Base-by-base conservation (phyloP, 1,284 basidiomycete genomes). In the Marasmius oreades region DNA sequence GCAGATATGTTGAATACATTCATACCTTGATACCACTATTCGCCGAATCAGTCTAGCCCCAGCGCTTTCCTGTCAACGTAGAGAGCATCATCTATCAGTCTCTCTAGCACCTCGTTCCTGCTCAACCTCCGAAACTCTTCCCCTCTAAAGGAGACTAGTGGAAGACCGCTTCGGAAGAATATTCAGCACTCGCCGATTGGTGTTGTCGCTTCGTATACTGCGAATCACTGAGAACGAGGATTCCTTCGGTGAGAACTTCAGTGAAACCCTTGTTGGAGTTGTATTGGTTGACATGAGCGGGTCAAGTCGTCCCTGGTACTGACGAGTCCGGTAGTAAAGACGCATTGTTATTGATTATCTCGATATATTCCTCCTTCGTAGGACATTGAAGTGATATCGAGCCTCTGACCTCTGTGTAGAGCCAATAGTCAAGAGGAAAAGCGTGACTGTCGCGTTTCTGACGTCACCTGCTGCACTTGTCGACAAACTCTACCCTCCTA, bases 271-370 rank as follows among this genome's bases (percentile, higher is more conserved):
- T 98, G 73, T 95, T 94, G 31, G 84, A 79, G 1, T 87, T 80
- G 66, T 98, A 98, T 89, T 95, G 63, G 1, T 16, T 36, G 24
- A 43, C n/a, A 26, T 47, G 2, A 24, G 26, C 26, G 45, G 16
- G 20, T 10, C 18, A 47, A 47, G 11, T 23, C 14, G 18, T n/a
- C n/a, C n/a, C n/a, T n/a, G n/a, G 28, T 69, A 61, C 14, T 37
- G 31, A 28, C 23, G n/a, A n/a, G n/a, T n/a, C 31, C 18, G 52
- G 62, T 14, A 18, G 1, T 18, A 36, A 22, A 23, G n/a, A 80
- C 86, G 63, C 63, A 96, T 94, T 98, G 63, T 96, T 92, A 70
- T 95, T 93, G 42, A 98, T 95, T 97, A 99, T 99, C 23, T 83
- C 77, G 47, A 99, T 80, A 64, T 99, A 99, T 66, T 98, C 93